Evolutionary conservation across 2,329 filamentous ascomycete genomes (phyloP), one percentile per base, ranked within the genome.

Genomic region (Aspergillus pseudoviridinutans): DNA sequence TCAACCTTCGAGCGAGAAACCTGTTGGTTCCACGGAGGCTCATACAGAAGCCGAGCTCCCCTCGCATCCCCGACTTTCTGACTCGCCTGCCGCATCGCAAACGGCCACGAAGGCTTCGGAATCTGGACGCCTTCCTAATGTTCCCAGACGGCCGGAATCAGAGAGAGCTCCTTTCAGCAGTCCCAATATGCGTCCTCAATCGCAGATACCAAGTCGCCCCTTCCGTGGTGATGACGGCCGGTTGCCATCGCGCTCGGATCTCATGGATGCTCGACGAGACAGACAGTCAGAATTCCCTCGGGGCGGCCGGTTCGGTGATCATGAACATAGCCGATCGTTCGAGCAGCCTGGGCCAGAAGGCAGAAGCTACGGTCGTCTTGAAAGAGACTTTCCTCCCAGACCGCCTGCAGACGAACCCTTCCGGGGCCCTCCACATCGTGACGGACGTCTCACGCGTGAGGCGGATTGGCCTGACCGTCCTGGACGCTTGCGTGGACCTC

Each of bases 61-160:
- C 35, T 46, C 61, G 52, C 63, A 53, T 22, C 51, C 64, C n/a
- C 61, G 54, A n/a, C 44, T 57, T 25, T 58, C 65, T 2, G 53
- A 51, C 27, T 62, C 68, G 4, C 61, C 64, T 14, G 58, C 63
- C 14, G 59, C 60, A 27, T 65, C 71, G 50, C 68, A 66, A 20
- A 58, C 67, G n/a, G 56, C 61, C 10, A 66, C 71, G 17, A 67
- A 66, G 53, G 64, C 62, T 29, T 60, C 69, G 2, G 71, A 75
- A 41, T 55, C 65, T 44, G 63, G 64, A 12, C 70, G 67, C 44
- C 66, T 65, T 25, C 47, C 67, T 17, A 71, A 69, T 56, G 65
- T 74, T 46, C 71, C 75, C 2, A 74, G 74, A 61, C 74, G 74
- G 10, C 70, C 72, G 28, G 77, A 79, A 28, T 38, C 68, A 14